Evolutionary conservation across 2,329 filamentous ascomycete genomes (phyloP), one percentile per base, ranked within the genome.

Genomic region (Fusarium sp.): DNA sequence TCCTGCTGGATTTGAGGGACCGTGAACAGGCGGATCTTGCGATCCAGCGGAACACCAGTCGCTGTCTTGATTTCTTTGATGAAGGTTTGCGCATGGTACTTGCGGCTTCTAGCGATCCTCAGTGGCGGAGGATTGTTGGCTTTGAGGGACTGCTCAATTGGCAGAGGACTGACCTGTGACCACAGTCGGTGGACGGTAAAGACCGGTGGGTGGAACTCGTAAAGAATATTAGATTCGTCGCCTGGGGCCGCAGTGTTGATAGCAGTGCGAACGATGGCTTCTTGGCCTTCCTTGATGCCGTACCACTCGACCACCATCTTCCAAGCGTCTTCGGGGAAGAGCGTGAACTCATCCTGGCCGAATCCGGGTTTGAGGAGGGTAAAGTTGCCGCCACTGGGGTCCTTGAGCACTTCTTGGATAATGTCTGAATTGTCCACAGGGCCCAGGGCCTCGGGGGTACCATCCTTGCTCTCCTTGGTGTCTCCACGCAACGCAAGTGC

Each of bases 381-480:
- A 77, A 95, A 97, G 17, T 87, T 84, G 16, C 84, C 82, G 51
- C 84, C 85, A 20, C 81, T 80, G 11, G 85, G 83, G 67, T 90
- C 87, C 58, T 81, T 82, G 65, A 91, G 84, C 38, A 87, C 86
- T 71, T 91, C 87, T 67, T 91, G 85, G 60, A 95, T 90, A 69
- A 98, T 91, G 79, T 95, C 93, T 0, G 93, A 91, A 79, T 98
- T 98, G 85, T 98, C 94, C 35, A 98, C 89, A 0, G 94, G 93
- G 2, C 95, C 95, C 64, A 96, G 88, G 9, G 84, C 76, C 6
- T 90, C 88, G 66, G 92, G 88, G 12, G 86, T 80, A 71, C 93
- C 93, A 69, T 89, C 87, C 70, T 87, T 86, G 22, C 86, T 87
- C 60, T 87, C 83, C 66, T 89, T 87, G 17, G 85, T 81, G n/a